Evolutionary conservation across 1,139 yeast species (phyloP).

Genomic region (Chernovozyma aurita): DNA sequence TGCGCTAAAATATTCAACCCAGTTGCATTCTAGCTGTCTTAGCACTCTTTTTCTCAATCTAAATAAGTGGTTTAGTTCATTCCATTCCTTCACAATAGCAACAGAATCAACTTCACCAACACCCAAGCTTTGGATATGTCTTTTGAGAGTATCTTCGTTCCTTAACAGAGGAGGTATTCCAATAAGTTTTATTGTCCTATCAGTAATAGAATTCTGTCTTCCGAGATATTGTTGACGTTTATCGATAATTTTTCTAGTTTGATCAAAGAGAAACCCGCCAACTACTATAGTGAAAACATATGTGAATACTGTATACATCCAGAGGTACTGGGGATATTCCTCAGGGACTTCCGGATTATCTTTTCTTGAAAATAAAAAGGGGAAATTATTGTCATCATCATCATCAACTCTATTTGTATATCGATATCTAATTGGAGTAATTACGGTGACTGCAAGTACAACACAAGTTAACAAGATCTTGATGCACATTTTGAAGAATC

Average conservation of each 20-base stretch:
- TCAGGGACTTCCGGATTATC: not conserved
- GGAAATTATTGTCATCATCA: conserved; percentile 40
- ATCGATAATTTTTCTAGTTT: conserved; percentile 32
- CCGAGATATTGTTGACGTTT: conserved; percentile 43
- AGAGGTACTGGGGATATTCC: conserved; percentile 22
- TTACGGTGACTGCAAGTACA: conserved; percentile 57
- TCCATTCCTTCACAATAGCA: conserved; percentile 85
- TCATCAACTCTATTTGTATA: conserved; percentile 66
- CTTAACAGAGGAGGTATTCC: conserved; percentile 71
- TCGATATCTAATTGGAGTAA: conserved; percentile 70
- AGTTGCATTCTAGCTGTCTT: conserved; percentile 59
- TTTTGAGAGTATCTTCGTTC: conserved; percentile 60
- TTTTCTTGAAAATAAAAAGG: conserved; percentile 3
- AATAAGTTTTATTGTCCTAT: conserved; percentile 41
- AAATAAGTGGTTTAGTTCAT: conserved; percentile 59
- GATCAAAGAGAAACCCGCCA: conserved; percentile 29
- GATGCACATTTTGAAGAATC: conserved; percentile 76
- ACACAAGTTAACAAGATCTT: conserved; percentile 55
- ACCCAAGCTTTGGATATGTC: conserved; percentile 71
- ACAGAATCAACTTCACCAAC: conserved; percentile 77
- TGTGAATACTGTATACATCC: conserved; percentile 42
- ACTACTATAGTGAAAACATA: conserved; percentile 37
- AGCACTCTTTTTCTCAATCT: conserved; percentile 53
- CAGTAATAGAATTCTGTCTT: conserved; percentile 41
- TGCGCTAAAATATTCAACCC: conserved; percentile 67